phyloP scores from a whole-genome alignment of 495 filamentous ascomycete species.

The Podospora australis region DNA sequence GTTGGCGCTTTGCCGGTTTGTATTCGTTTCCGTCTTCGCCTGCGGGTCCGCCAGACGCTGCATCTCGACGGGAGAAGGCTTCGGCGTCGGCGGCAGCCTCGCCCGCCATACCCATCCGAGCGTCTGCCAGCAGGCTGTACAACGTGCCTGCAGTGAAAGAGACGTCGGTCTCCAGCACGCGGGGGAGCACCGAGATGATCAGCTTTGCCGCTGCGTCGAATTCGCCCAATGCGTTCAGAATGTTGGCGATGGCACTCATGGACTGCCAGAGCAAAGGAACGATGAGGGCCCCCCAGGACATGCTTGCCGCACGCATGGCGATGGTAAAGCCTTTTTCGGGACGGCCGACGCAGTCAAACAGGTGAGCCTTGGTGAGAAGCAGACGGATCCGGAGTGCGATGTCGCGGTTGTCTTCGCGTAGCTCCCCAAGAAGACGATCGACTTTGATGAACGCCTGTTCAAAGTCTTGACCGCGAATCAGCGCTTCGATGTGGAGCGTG shows the following conservation, averaged over 20 bases:
- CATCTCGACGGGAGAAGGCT: too few species aligned
- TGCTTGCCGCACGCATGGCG: slow-evolving; percentile 69
- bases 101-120: slow-evolving; percentile 76
- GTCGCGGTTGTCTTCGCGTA: slow-evolving; percentile 67
- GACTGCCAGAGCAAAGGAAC: slow-evolving; percentile 73
- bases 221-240: slow-evolving; percentile 67
- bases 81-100: slow-evolving; percentile 29
- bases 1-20: slow-evolving; percentile 14
- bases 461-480: slow-evolving; percentile 57
- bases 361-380: slow-evolving; percentile 66
- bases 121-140: slow-evolving; percentile 74
- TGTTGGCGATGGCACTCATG: slow-evolving; percentile 58
- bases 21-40: not conserved
- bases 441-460: slow-evolving; percentile 58
- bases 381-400: slow-evolving; percentile 67
- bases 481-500: slow-evolving; percentile 63
- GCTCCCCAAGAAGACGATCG: slow-evolving; percentile 56
- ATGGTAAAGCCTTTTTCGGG: slow-evolving; percentile 79
- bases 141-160: slow-evolving; percentile 56
- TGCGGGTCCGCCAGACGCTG: slow-evolving; percentile 11
- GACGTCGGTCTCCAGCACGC: slow-evolving; percentile 70
- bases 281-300: slow-evolving; percentile 65
- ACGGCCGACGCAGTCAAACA: slow-evolving; percentile 63
- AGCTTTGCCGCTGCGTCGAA: slow-evolving; percentile 64
- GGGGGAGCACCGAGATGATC: slow-evolving; percentile 70